Evolutionary conservation across 2,329 filamentous ascomycete species (phyloP), one percentile per base, ranked within the genome.

Genomic region (Lasiodiplodia hormozganensis): DNA sequence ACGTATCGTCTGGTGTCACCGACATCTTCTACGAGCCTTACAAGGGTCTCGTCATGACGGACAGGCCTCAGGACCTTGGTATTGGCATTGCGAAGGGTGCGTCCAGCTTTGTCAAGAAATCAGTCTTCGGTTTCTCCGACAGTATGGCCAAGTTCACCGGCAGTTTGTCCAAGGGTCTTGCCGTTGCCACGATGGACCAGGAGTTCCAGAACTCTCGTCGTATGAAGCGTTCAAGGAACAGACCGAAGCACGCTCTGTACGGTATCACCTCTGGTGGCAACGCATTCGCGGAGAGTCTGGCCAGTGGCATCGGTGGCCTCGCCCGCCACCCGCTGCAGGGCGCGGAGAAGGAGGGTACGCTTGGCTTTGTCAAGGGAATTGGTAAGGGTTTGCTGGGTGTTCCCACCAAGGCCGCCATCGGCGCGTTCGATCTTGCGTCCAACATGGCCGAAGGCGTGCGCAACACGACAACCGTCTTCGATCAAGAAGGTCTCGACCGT

Each of bases 11-110:
- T 56, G 96, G 96, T 74, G 93, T 99, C 65, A 94, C 93, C 23
- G 96, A 97, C 78, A 97, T 99, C 77, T 99, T 99, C 83, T 99
- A 99, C 84, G 96, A 99, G 79, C 96, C 96, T 47, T 99, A 99
- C 82, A 96, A 99, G 83, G 93, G 96, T 25, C 88, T 99, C 60
- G 96, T 99, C 78, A 93, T 97, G 86, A 97, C 94, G 0, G 96
- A 99, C 78, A 89, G 92, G 72, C 96, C 96, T 2, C 95, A 98
- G 79, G 95, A 99, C 72, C 90, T 99, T 67, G 96, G 96, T 23
- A 85, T 97, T 51, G 96, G 96, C 21, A 97, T 99, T 71, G 96
- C 96, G 43, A 97, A 97, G 80, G 96, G 96, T 49, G 96, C 96
- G 12, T 95, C 94, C 0, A 97, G 93, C 72, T 98, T 99, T 76